Conservation (phyloP, 73 alveolate genomes). For the Loxodes magnus region DNA sequence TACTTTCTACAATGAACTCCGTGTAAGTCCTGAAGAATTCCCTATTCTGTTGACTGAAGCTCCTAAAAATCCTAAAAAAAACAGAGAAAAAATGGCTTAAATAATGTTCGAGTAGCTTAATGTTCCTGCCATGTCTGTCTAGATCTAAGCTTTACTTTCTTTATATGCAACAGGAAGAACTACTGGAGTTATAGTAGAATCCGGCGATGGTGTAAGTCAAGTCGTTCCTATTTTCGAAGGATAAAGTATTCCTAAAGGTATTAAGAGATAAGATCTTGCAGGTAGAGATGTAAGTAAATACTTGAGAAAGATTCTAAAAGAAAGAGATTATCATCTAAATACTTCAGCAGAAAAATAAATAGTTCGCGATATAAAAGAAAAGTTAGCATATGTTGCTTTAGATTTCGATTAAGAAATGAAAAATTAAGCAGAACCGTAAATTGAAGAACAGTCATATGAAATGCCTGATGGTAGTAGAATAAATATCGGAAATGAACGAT, state of each 20-base stretch:
- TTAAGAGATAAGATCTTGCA: conserved; percentile 85
- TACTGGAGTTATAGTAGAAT: conserved; percentile 85
- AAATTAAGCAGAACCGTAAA: conserved; percentile 82
- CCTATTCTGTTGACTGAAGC: conserved; percentile 72
- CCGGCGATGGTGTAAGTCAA: conserved; percentile 99
- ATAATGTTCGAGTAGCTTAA: conserved; percentile 90
- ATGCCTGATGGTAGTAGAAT: conserved; percentile 85
- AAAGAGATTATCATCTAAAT: conserved; percentile 92
- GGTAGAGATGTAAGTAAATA: conserved; percentile 94
- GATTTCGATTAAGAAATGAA: conserved; percentile 76
- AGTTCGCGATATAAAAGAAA: conserved; percentile 91
- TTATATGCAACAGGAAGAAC: conserved; percentile 67
- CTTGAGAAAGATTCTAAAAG: conserved; percentile 69
- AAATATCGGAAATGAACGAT: conserved; percentile 77
- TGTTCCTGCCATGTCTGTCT: conserved; percentile 91
- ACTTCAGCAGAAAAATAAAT: conserved; percentile 90
- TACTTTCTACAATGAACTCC: conserved; percentile 55
- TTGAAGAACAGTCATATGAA: conserved; percentile 63
- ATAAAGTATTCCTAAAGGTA: conserved; percentile 31
- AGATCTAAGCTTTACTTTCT: conserved; percentile 86
- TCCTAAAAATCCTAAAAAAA: conserved; percentile 47
- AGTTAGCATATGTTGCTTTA: conserved; percentile 75
- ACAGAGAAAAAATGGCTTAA: conserved; percentile 63
- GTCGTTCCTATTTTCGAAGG: conserved; percentile 86
- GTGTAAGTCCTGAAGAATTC: conserved; percentile 60